Evolutionary conservation across 1,139 yeast genomes (phyloP).

Genomic region (Debaryomycetaceae sp.): DNA sequence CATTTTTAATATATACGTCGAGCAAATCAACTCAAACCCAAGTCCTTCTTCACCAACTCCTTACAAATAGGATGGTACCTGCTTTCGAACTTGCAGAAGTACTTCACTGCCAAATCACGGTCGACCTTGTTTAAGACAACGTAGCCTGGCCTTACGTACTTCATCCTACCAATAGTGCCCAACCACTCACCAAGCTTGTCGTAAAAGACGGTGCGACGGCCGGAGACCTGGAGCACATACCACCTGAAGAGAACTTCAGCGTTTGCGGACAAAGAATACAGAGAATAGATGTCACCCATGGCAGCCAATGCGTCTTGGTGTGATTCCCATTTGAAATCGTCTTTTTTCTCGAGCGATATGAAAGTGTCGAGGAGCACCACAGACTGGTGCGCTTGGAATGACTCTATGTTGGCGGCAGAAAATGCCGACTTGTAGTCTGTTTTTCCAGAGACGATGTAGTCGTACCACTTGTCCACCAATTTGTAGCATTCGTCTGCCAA

Average conservation of each 20-base stretch:
- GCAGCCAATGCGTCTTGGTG: slow-evolving; percentile 33
- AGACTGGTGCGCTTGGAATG: slow-evolving; percentile 70
- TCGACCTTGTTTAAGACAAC: slow-evolving; percentile 62
- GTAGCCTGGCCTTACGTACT: slow-evolving; percentile 87
- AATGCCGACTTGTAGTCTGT: slow-evolving; percentile 15
- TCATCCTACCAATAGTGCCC: slow-evolving; percentile 93
- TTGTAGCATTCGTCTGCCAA: slow-evolving; percentile 69
- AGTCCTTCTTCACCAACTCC: slow-evolving; percentile 73
- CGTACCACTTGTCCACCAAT: slow-evolving; percentile 65
- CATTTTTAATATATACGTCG: too few species aligned
- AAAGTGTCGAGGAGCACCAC: slow-evolving; percentile 75
- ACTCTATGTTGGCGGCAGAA: slow-evolving; percentile 40
- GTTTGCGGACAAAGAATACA: slow-evolving; percentile 53
- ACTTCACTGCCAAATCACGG: slow-evolving; percentile 58
- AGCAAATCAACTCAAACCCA: slow-evolving; percentile 25
- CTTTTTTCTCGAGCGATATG: slow-evolving; percentile 29
- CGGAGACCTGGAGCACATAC: slow-evolving; percentile 60
- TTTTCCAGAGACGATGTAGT: slow-evolving; percentile 18
- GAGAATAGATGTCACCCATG: slow-evolving; percentile 44
- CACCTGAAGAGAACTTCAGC: slow-evolving; percentile 83
- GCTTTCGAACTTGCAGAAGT: slow-evolving; percentile 55
- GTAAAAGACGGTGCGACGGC: slow-evolving; percentile 44
- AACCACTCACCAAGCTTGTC: slow-evolving; percentile 65
- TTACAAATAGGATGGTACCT: slow-evolving; percentile 85
- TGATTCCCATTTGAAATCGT: slow-evolving; percentile 35